A percentile compares a stretch with the other conserved stretches of the same genome.
These are phyloP conservation scores for Sphagnum magellanicum DNA, from an alignment of 228 moss, liverwort and hornwort species.

Conservation along the genomic window DNA sequence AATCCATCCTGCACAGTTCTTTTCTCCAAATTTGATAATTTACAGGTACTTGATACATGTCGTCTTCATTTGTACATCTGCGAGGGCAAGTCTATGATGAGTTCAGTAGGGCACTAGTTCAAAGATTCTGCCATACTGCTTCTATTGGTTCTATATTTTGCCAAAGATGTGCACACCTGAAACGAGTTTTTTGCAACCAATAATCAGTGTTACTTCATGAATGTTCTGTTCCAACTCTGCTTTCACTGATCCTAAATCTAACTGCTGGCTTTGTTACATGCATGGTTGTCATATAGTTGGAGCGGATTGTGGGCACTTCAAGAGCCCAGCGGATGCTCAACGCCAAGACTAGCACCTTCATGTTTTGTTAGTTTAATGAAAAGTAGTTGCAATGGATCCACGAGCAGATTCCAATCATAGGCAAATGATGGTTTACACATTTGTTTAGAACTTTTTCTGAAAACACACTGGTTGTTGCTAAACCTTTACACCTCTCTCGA, in stretches of 20 bases:
- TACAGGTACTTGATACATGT: conserved; percentile 53
- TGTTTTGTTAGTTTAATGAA: conserved; percentile 35
- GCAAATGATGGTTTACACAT: no score
- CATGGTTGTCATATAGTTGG: conserved; percentile 38
- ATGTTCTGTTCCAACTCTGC: no score
- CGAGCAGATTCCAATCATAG: no score
- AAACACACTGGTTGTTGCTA: no score
- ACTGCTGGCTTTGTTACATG: no score
- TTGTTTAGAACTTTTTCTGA: no score
- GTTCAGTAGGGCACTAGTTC: background rate
- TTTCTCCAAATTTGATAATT: conserved; percentile 75
- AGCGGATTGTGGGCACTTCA: conserved; percentile 70
- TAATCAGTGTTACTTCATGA: no score
- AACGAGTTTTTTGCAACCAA: background rate
- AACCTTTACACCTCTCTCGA: no score
- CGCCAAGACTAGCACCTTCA: conserved; percentile 59
- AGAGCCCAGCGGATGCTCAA: conserved; percentile 52
- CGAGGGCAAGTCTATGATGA: background rate
- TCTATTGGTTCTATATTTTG: background rate
- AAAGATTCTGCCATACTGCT: background rate
- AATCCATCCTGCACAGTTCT: conserved; percentile 67
- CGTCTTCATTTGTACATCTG: background rate
- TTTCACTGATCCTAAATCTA: no score
- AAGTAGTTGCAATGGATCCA: background rate
- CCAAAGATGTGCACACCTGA: background rate